A percentile compares a stretch with the other conserved stretches of the same genome.
phyloP scores from a whole-genome alignment of 176 grass and related monocot genomes.

The Neostapfia colusana region DNA sequence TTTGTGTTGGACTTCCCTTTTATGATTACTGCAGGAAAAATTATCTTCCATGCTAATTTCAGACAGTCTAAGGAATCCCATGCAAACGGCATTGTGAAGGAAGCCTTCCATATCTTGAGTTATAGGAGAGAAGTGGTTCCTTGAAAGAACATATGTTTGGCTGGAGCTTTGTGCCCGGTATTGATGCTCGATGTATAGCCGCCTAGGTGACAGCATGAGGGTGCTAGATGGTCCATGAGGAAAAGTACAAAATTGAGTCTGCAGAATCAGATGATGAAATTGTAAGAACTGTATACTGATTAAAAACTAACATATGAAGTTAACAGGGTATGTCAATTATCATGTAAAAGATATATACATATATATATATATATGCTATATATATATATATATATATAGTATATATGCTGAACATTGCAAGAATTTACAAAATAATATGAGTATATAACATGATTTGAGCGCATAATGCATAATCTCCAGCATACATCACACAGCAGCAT shows the following conservation, averaged over 20 bases:
- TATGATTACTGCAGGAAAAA: conserved; percentile 61
- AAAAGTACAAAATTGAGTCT: conserved; percentile 46
- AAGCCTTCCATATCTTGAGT: conserved; percentile 66
- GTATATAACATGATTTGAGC: background rate
- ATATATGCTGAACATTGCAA: conserved; percentile 2
- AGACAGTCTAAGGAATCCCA: conserved; percentile 78
- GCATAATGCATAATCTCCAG: background rate
- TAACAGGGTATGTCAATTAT: background rate
- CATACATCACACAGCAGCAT: background rate
- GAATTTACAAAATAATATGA: background rate
- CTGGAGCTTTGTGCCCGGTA: background rate
- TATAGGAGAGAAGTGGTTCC: conserved; percentile 50
- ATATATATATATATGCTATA: no score
- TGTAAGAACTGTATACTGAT: background rate
- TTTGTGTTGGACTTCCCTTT: conserved; percentile 73
- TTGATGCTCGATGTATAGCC: conserved; percentile 30
- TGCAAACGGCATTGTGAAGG: conserved; percentile 60
- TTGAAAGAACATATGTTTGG: conserved; percentile 37
- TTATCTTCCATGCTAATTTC: conserved; percentile 77
- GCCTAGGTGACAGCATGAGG: conserved; percentile 41
- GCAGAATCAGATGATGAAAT: conserved; percentile 15
- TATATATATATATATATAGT: no score
- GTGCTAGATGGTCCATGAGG: conserved; percentile 39
- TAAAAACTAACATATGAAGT: background rate
- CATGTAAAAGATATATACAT: background rate